Evolutionary conservation across 768 basidiomycete species (phyloP).

Genomic region (Russula foetens): DNA sequence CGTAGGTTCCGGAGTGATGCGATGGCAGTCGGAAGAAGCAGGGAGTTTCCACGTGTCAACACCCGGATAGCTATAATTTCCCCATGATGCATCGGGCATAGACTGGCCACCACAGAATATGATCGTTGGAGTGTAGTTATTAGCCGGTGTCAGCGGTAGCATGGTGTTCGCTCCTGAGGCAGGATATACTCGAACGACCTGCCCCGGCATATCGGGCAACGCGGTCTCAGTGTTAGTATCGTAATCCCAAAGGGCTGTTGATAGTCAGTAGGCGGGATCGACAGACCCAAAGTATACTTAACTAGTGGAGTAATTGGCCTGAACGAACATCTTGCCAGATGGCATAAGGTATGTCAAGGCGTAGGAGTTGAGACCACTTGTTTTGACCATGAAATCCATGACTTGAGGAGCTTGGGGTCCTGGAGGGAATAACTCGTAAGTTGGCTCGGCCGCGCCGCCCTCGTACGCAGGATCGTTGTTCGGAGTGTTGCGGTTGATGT

Average conservation of each 20-base stretch:
- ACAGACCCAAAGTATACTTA: constrained; percentile 29
- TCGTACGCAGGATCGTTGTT: constrained; percentile 52
- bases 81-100: constrained; percentile 64
- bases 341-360: constrained; percentile 66
- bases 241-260: constrained; percentile 44
- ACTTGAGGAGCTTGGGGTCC: constrained; percentile 37
- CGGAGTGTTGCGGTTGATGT: constrained; percentile 69
- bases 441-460: constrained; percentile 70
- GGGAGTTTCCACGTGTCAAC: constrained; percentile 68
- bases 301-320: constrained; percentile 35
- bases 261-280: constrained; percentile 11
- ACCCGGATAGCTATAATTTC: constrained; percentile 63
- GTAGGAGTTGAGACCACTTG: constrained; percentile 73
- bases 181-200: constrained; percentile 77
- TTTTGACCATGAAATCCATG: constrained; percentile 60
- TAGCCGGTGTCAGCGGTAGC: constrained; percentile 83
- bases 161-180: constrained; percentile 84
- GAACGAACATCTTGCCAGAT: constrained; percentile 66
- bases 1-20: constrained; percentile 77
- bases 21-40: constrained; percentile 64
- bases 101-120: constrained; percentile 88
- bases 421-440: constrained; percentile 75
- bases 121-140: constrained; percentile 78
- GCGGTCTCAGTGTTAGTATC: constrained; percentile 32
- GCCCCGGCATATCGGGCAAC: constrained; percentile 47